Conservation (phyloP, 768 basidiomycete species). For the Cystobasidium tubakii region DNA sequence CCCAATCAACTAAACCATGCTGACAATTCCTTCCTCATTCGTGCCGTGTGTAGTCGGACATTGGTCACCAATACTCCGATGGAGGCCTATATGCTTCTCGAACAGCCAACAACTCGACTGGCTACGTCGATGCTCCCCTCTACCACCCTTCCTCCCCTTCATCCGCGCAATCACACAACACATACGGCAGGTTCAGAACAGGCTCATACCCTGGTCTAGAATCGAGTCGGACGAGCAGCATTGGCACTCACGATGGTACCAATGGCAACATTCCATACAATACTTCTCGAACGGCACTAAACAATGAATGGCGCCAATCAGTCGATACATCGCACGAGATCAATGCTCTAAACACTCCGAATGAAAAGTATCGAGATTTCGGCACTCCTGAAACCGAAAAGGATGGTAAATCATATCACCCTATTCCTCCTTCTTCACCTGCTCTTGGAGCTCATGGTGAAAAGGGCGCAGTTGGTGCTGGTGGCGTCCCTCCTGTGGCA, state of each 20-base stretch:
- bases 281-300: conserved; percentile 47
- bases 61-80: conserved; percentile 22
- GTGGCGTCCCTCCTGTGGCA: conserved; percentile 13
- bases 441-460: conserved; percentile 40
- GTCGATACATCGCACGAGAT: conserved; percentile 45
- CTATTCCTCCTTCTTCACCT: conserved; percentile 43
- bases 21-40: neutral
- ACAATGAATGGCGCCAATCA: conserved; percentile 46
- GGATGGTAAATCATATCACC: conserved; percentile 38
- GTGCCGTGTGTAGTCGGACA: conserved; percentile 17
- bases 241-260: conserved; percentile 45
- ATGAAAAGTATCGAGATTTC: conserved; percentile 41
- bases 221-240: conserved; percentile 45
- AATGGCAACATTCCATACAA: conserved; percentile 41
- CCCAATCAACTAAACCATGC: neutral
- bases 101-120: conserved; percentile 30
- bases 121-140: conserved; percentile 38
- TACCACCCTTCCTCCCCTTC: conserved; percentile 38
- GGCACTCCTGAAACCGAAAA: conserved; percentile 23
- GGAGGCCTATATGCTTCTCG: conserved; percentile 23
- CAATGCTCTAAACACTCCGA: conserved; percentile 34
- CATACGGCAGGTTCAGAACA: conserved; percentile 28
- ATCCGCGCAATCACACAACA: conserved; percentile 37
- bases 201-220: conserved; percentile 40
- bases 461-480: neutral